Evolutionary conservation across 164 flowering plant species (phyloP).

Genomic region (Chimonanthus praecox): DNA sequence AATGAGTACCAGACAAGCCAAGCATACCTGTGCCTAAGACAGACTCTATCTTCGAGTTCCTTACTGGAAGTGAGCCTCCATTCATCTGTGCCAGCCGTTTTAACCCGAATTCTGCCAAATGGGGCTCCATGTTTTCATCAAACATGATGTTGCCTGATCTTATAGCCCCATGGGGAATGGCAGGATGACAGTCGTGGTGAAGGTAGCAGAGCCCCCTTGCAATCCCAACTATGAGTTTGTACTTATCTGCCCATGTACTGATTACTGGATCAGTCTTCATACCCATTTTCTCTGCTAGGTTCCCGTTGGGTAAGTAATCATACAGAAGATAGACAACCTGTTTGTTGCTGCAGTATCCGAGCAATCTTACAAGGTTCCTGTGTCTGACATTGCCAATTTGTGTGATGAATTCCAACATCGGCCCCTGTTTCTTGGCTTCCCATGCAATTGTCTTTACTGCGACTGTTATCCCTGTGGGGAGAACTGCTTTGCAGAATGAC

Average conservation of each 20-base stretch:
- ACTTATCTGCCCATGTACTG: slow-evolving; percentile 51
- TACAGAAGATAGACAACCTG: slow-evolving; percentile 56
- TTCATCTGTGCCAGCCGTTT: slow-evolving; percentile 31
- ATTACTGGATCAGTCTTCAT: slow-evolving; percentile 30
- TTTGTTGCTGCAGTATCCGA: slow-evolving; percentile 76
- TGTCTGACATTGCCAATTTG: slow-evolving; percentile 73
- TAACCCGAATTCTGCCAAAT: slow-evolving; percentile 67
- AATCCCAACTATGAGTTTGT: slow-evolving; percentile 47
- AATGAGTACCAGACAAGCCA: background rate
- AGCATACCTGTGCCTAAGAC: slow-evolving; percentile 38
- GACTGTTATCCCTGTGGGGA: slow-evolving; percentile 87
- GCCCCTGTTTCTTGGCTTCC: slow-evolving; percentile 35
- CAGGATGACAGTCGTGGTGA: slow-evolving; percentile 83
- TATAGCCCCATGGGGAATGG: slow-evolving; percentile 89
- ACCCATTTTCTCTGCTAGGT: slow-evolving; percentile 50
- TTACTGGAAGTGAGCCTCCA: slow-evolving; percentile 27
- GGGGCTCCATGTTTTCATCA: slow-evolving; percentile 86
- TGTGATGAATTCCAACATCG: slow-evolving; percentile 34
- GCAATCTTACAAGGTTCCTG: slow-evolving; percentile 60
- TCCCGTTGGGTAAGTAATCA: slow-evolving; percentile 78
- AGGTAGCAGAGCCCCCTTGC: slow-evolving; percentile 81
- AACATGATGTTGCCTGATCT: slow-evolving; percentile 62
- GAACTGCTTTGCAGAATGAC: slow-evolving; percentile 54
- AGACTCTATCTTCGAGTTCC: slow-evolving; percentile 17
- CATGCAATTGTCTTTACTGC: slow-evolving; percentile 64